Percentiles rank a stretch among this genome's conserved stretches.
Evolutionary conservation across 345 rosid genomes (phyloP).

Genomic region (Salix viminalis): DNA sequence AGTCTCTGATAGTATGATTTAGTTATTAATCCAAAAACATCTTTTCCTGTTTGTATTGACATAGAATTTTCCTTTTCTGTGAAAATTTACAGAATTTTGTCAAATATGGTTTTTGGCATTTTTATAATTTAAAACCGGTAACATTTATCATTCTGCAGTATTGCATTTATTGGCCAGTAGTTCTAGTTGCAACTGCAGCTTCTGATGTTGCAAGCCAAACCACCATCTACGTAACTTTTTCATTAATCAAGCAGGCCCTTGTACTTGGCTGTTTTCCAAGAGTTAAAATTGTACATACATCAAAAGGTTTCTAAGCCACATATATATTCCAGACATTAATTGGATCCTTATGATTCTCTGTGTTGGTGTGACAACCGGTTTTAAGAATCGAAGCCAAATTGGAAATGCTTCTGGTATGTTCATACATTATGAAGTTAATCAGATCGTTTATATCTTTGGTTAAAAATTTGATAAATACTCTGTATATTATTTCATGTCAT

Average conservation of each 20-base stretch:
- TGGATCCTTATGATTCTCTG: constrained; percentile 26
- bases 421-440: not conserved
- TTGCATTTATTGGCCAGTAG: constrained; percentile 12
- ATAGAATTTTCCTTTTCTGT: not conserved
- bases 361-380: constrained; percentile 17
- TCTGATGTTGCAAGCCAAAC: constrained; percentile 25
- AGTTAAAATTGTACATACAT: constrained; percentile 15
- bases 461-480: not conserved
- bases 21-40: too few species aligned
- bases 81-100: too few species aligned
- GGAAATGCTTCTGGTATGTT: constrained; percentile 24
- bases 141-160: not conserved
- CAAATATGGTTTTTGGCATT: too few species aligned
- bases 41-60: not conserved
- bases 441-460: not conserved
- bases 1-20: too few species aligned
- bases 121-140: too few species aligned
- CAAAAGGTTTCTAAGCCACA: constrained; percentile 7
- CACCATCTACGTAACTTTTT: constrained; percentile 20
- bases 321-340: constrained; percentile 21
- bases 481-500: not conserved
- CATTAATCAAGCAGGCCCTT: constrained; percentile 20
- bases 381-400: constrained; percentile 16
- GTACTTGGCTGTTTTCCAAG: constrained; percentile 19
- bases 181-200: constrained; percentile 18